phyloP scores from a whole-genome alignment of 108 stramenopile genomes.

The Nannochloropsis oceanica region DNA sequence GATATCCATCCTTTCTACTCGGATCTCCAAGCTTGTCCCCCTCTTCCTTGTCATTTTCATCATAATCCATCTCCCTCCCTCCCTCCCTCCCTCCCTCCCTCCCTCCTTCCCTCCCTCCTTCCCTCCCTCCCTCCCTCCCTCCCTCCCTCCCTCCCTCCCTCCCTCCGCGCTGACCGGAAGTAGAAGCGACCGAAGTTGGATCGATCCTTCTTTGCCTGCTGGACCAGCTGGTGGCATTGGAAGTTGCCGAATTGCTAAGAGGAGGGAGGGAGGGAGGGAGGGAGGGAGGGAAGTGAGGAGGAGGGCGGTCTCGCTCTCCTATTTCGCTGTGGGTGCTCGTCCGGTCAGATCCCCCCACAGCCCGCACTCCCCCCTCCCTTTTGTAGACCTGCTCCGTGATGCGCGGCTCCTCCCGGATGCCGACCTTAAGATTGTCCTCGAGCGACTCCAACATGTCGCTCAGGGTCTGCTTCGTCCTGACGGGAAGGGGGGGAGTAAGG shows the following conservation, averaged over 20 bases:
- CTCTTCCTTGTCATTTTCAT: too few species aligned
- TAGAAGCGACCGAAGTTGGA: slow-evolving; percentile 37
- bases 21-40: too few species aligned
- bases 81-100: background rate
- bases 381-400: slow-evolving; percentile 20
- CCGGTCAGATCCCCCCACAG: background rate
- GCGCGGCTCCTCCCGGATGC: slow-evolving; percentile 36
- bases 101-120: background rate
- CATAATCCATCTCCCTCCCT: background rate
- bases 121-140: background rate
- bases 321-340: too few species aligned
- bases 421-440: slow-evolving; percentile 31
- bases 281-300: background rate
- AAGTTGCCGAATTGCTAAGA: slow-evolving; percentile 35
- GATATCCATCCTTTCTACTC: too few species aligned
- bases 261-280: background rate
- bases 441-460: slow-evolving; percentile 34
- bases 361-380: background rate
- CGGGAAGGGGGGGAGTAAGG: background rate
- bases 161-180: slow-evolving; percentile 10
- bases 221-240: slow-evolving; percentile 28
- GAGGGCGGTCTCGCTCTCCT: too few species aligned
- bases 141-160: background rate
- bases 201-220: slow-evolving; percentile 27
- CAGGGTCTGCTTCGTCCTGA: slow-evolving; percentile 15